Evolutionary conservation across 2,329 filamentous ascomycete genomes (phyloP).

Genomic region (Epichloe hybrida): DNA sequence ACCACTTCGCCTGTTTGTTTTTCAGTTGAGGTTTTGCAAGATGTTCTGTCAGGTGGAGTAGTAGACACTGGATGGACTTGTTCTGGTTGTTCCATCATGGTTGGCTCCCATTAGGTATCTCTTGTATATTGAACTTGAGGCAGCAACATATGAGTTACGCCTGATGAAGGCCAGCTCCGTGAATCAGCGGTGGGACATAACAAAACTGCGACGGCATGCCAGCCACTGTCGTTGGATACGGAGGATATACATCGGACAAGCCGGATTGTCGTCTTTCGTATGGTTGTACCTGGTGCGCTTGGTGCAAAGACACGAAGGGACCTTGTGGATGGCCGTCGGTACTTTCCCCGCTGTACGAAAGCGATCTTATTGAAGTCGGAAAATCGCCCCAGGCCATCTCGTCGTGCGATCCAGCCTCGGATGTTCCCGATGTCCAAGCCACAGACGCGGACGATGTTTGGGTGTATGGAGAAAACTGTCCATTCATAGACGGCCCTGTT

Average conservation of each 20-base stretch:
- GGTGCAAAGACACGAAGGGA: slow-evolving; percentile 28
- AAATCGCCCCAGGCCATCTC: slow-evolving; percentile 32
- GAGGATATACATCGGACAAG: slow-evolving; percentile 31
- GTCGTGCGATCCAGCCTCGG: slow-evolving; percentile 27
- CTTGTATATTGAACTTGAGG: slow-evolving; percentile 8
- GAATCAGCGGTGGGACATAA: too few relatives aligned
- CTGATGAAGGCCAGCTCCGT: slow-evolving; percentile 17
- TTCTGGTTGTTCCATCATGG: slow-evolving; percentile 8
- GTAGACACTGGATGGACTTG: slow-evolving; percentile 9
- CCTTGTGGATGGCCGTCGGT: slow-evolving; percentile 20
- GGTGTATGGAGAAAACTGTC: slow-evolving; percentile 36
- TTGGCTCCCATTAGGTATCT: slow-evolving; percentile 6
- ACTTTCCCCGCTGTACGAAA: slow-evolving; percentile 34
- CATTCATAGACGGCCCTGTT: slow-evolving; percentile 35
- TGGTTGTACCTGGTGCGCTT: slow-evolving; percentile 21
- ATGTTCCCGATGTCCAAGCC: slow-evolving; percentile 26
- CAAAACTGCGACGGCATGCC: slow-evolving; percentile 22
- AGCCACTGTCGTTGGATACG: slow-evolving; percentile 23
- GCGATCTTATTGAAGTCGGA: slow-evolving; percentile 29
- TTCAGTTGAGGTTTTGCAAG: neutral
- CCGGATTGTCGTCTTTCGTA: slow-evolving; percentile 30
- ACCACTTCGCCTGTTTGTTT: too few relatives aligned
- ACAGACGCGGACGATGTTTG: slow-evolving; percentile 26
- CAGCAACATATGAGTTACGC: slow-evolving; percentile 20
- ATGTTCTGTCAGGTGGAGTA: slow-evolving; percentile 7